phyloP scores from a whole-genome alignment of 2,329 filamentous ascomycete genomes.

The Colletotrichum chrysophilum region DNA sequence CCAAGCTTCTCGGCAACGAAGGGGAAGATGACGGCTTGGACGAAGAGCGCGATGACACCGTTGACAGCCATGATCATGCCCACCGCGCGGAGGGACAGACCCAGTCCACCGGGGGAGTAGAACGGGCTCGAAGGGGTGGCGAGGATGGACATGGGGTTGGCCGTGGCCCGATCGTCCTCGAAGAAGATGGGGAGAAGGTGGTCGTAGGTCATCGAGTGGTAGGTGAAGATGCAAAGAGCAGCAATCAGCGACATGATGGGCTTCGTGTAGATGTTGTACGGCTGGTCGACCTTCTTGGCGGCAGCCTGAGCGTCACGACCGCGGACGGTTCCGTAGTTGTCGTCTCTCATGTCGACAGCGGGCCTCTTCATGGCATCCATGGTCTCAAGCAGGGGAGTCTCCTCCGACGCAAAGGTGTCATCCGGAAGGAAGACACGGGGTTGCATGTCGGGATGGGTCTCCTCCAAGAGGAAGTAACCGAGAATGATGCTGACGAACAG shows the following conservation, averaged over 20 bases:
- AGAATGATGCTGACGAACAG: constrained; percentile 80
- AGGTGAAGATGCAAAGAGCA: constrained; percentile 89
- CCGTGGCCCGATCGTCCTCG: constrained; percentile 70
- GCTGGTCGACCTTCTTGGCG: constrained; percentile 36
- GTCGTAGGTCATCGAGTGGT: constrained; percentile 95
- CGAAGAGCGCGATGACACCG: constrained; percentile 62
- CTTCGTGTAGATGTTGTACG: constrained; percentile 54
- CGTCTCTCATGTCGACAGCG: constrained; percentile 75
- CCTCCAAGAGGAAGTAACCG: constrained; percentile 82
- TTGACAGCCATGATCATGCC: constrained; percentile 66
- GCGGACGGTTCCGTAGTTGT: constrained; percentile 78
- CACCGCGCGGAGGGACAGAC: constrained; percentile 66
- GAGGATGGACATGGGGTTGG: constrained; percentile 36
- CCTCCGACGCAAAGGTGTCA: constrained; percentile 59
- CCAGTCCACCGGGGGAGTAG: constrained; percentile 66
- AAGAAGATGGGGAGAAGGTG: constrained; percentile 92
- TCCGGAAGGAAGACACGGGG: constrained; percentile 40
- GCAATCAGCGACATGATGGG: constrained; percentile 77
- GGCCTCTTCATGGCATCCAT: constrained; percentile 77
- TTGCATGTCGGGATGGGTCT: constrained; percentile 73
- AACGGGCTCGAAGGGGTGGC: constrained; percentile 47
- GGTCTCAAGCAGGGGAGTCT: constrained; percentile 78
- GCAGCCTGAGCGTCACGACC: constrained; percentile 37
- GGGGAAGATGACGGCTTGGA: constrained; percentile 67
- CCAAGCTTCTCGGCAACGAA: constrained; percentile 62